Percentiles rank a stretch among this genome's conserved stretches.
Evolutionary conservation across 1,284 basidiomycete genomes (phyloP).

Genomic region (Vanrija pseudolonga): DNA sequence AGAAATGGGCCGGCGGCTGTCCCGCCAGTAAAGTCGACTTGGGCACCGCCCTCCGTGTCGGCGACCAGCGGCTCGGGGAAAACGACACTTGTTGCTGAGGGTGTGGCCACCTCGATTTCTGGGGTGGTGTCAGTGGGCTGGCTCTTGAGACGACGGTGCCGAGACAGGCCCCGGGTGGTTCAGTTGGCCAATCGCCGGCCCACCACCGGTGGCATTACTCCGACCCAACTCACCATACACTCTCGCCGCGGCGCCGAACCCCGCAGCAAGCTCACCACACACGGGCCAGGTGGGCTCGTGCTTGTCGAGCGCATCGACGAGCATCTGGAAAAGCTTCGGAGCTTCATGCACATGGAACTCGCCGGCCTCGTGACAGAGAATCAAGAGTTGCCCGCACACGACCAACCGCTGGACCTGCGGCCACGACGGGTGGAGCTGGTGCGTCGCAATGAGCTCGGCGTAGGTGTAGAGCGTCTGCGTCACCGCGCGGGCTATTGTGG

Average conservation of each 20-base stretch:
- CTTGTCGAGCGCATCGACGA: constrained; percentile 13
- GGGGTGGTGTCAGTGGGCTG: background rate
- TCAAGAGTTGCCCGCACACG: constrained; percentile 20
- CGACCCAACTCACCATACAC: constrained; percentile 6
- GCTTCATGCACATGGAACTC: constrained; percentile 19
- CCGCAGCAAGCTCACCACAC: constrained; percentile 7
- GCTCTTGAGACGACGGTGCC: too few species aligned
- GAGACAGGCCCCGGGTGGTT: too few species aligned
- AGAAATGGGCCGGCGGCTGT: too few species aligned
- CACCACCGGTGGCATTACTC: too few species aligned
- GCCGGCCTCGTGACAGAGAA: constrained; percentile 18
- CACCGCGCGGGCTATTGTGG: constrained; percentile 14
- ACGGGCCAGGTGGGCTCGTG: constrained; percentile 12
- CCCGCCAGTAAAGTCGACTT: too few species aligned
- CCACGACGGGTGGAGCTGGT: constrained; percentile 21
- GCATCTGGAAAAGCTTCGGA: constrained; percentile 11
- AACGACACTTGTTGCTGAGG: too few species aligned
- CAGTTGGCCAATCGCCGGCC: too few species aligned
- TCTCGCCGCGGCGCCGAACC: constrained; percentile 8
- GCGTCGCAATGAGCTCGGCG: constrained; percentile 10
- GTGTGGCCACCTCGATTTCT: background rate
- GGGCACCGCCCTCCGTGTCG: too few species aligned
- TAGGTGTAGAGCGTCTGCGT: constrained; percentile 23
- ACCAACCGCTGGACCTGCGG: constrained; percentile 23
- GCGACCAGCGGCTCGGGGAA: too few species aligned